Evolutionary conservation across 192 early-diverging fungal genomes (phyloP).

Genomic region (Podila verticillata): DNA sequence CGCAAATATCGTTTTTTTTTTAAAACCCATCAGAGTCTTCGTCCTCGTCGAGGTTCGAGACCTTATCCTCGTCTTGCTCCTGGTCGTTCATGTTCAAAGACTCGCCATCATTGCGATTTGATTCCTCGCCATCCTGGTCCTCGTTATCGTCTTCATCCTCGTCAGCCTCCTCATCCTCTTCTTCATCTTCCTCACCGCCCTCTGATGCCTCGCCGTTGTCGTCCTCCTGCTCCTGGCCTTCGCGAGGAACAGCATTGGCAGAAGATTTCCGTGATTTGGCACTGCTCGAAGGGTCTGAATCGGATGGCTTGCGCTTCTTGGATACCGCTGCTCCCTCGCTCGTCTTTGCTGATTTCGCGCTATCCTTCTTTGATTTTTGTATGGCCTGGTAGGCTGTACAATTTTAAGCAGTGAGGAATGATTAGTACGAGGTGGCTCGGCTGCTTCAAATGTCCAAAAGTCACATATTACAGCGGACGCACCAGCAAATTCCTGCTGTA

Average conservation of each 20-base stretch:
- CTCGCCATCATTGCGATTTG: not conserved
- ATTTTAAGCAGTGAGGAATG: not conserved
- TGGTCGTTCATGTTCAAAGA: constrained; percentile 44
- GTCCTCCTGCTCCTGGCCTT: constrained; percentile 23
- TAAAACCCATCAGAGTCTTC: constrained; percentile 48
- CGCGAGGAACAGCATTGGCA: constrained; percentile 26
- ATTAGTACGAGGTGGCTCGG: not conserved
- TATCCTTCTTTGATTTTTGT: constrained; percentile 50
- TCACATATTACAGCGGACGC: not conserved
- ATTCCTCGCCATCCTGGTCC: constrained; percentile 22
- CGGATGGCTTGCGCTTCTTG: constrained; percentile 45
- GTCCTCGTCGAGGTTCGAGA: constrained; percentile 19
- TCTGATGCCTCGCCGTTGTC: constrained; percentile 20
- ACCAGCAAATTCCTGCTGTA: constrained; percentile 55
- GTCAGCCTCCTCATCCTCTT: constrained; percentile 25
- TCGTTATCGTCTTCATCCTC: constrained; percentile 27
- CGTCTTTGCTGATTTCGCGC: constrained; percentile 29
- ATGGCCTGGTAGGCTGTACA: constrained; percentile 53
- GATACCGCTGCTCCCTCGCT: constrained; percentile 17
- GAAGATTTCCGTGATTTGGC: constrained; percentile 45
- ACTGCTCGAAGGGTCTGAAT: not conserved
- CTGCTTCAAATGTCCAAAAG: not conserved
- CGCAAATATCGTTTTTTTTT: not conserved
- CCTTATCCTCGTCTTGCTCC: constrained; percentile 22
- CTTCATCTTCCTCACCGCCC: constrained; percentile 20